Percentiles rank a stretch among this genome's conserved stretches.
Conservation (phyloP, 768 basidiomycete genomes). For the Rhodotorula kratochvilovae region DNA sequence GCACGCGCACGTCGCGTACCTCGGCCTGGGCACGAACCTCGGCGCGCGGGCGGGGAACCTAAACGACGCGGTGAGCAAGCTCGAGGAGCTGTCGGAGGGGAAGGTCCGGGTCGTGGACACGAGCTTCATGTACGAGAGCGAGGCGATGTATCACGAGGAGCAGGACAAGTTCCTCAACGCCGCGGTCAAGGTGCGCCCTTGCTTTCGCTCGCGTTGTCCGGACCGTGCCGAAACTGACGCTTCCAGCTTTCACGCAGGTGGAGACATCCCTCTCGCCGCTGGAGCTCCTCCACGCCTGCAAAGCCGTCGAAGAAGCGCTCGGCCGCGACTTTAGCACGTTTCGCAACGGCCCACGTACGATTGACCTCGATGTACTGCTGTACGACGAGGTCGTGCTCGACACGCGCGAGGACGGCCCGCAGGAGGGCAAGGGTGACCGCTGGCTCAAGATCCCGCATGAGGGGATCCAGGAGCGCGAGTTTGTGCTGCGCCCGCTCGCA, state of each 20-base stretch:
- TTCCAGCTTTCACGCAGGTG: slow-evolving; percentile 58
- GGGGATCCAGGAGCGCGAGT: slow-evolving; percentile 75
- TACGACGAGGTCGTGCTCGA: slow-evolving; percentile 65
- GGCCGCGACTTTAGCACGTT: slow-evolving; percentile 69
- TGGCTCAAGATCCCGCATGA: slow-evolving; percentile 83
- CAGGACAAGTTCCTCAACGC: slow-evolving; percentile 86
- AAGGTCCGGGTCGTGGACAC: slow-evolving; percentile 60
- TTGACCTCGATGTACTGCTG: slow-evolving; percentile 82
- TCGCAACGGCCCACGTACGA: slow-evolving; percentile 77
- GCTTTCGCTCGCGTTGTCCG: background rate
- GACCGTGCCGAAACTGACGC: no score
- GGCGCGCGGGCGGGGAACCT: slow-evolving; percentile 82
- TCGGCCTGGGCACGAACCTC: slow-evolving; percentile 85
- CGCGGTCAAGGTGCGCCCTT: slow-evolving; percentile 73
- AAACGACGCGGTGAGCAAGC: slow-evolving; percentile 64
- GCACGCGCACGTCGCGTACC: slow-evolving; percentile 53
- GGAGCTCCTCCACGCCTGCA: slow-evolving; percentile 61
- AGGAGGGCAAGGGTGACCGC: slow-evolving; percentile 49
- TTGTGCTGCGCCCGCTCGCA: slow-evolving; percentile 77
- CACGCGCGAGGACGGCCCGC: slow-evolving; percentile 47
- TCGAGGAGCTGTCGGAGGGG: slow-evolving; percentile 55
- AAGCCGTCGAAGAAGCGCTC: slow-evolving; percentile 65
- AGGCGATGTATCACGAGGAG: slow-evolving; percentile 91
- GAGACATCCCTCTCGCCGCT: slow-evolving; percentile 65
- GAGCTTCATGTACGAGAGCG: slow-evolving; percentile 86